Evolutionary conservation across 129 eudicot genomes (phyloP), one percentile per base, ranked within the genome.

Genomic region (Scalesia atractyloides): DNA sequence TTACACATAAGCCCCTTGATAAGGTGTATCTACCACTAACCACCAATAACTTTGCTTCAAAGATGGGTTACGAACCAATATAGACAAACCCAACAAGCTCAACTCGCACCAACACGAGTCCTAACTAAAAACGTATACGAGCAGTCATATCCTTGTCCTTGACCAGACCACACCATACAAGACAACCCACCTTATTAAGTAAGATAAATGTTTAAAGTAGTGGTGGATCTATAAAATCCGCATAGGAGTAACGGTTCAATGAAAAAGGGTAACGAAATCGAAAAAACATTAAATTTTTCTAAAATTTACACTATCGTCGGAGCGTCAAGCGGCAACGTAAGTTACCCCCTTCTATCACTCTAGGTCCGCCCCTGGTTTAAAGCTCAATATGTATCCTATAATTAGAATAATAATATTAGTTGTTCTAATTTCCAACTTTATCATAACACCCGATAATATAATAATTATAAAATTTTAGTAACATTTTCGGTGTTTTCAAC

Each of bases 41-140:
- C 43, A 77, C 65, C 73, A 39, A 77, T 51, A 70, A 47, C 82
- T 71, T 78, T 78, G 82, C 82, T 78, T 78, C 72, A 64, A 78
- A 78, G 73, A 78, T 78, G 59, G 57, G 75, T 57, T 76, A 49
- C 51, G 30, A 59, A 20, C 64, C 76, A 68, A 68, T 58, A 36
- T 53, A 54, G 37, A 66, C 17, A 77, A 69, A 57, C 62, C 73
- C 75, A 77, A 77, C 34, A 69, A 14, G 54, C 69, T 47, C 80
- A 68, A 69, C 81, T 17, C 68, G 59, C 39, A 62, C 51, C 61
- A 72, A 63, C 71, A 68, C 18, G 61, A 47, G 16, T 76, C 80
- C 47, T 68, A 4, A 58, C 36, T 66, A 22, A 54, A 52, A 64
- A 60, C 59, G 77, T 78, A 78, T 41, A 52, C 19, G 77, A 78